These are phyloP conservation scores for Heliamphora pulchella DNA, from an alignment of 179 eudicot genomes.

Conservation along the genomic window DNA sequence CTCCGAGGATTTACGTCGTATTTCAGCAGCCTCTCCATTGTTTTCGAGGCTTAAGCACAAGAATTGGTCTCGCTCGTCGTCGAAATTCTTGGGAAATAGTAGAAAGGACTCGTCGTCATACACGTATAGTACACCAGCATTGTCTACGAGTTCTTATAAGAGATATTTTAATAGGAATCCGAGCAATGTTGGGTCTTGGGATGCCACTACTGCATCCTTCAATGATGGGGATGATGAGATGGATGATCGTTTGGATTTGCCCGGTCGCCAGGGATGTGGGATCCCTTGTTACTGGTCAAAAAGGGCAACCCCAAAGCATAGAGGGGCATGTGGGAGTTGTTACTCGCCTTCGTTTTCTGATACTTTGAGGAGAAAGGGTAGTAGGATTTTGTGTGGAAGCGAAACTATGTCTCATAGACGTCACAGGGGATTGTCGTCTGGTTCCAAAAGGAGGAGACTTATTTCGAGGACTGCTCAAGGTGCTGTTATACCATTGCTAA, in stretches of 20 bases:
- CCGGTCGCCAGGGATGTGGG: constrained; percentile 85
- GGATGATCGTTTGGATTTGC: constrained; percentile 60
- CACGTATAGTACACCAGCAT: constrained; percentile 79
- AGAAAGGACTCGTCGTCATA: constrained; percentile 66
- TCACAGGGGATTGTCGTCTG: constrained; percentile 36
- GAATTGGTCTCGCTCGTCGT: constrained; percentile 28
- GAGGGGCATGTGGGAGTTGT: constrained; percentile 61
- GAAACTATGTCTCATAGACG: constrained; percentile 36
- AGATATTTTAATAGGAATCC: constrained; percentile 52
- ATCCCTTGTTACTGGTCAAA: constrained; percentile 90
- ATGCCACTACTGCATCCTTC: constrained; percentile 63
- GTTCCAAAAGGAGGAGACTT: constrained; percentile 44
- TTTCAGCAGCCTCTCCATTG: constrained; percentile 60
- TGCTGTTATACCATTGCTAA: constrained; percentile 59
- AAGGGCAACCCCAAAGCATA: constrained; percentile 61
- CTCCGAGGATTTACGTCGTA: constrained; percentile 56
- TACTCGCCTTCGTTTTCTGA: constrained; percentile 92
- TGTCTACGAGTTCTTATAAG: constrained; percentile 75
- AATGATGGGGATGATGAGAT: constrained; percentile 65
- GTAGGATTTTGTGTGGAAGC: constrained; percentile 66
- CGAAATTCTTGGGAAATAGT: constrained; percentile 45
- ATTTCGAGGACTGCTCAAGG: constrained; percentile 51
- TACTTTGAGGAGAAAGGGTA: constrained; percentile 70
- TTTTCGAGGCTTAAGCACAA: constrained; percentile 53
- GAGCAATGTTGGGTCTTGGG: constrained; percentile 86